These are phyloP conservation scores for Podospora anserina DNA, from an alignment of 495 filamentous ascomycete genomes.

Conservation along the genomic window DNA sequence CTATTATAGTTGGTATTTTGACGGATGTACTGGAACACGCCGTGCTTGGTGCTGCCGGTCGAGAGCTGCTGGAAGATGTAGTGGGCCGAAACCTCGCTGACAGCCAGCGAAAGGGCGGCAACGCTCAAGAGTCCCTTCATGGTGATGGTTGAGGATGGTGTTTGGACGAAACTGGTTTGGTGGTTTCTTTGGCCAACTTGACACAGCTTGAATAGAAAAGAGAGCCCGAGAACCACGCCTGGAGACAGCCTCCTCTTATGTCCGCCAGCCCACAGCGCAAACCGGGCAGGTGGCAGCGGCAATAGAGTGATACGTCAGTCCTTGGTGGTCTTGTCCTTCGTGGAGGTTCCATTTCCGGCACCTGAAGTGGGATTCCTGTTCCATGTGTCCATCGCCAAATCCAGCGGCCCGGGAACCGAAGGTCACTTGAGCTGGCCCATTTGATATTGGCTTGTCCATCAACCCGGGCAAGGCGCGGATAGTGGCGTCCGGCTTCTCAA, in stretches of 20 bases:
- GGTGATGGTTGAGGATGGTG: slow-evolving; percentile 10
- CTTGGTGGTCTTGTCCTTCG: neutral
- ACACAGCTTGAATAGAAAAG: neutral
- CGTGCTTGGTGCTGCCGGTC: slow-evolving; percentile 41
- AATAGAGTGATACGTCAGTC: neutral
- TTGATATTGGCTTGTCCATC: neutral
- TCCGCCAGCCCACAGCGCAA: neutral
- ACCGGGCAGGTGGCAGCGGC: slow-evolving; percentile 10
- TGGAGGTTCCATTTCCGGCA: slow-evolving; percentile 8
- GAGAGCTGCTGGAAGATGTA: slow-evolving; percentile 54
- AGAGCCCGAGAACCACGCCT: neutral
- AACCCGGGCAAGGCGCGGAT: slow-evolving; percentile 14
- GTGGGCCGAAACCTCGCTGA: slow-evolving; percentile 41
- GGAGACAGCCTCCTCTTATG: neutral
- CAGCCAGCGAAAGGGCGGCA: slow-evolving; percentile 38
- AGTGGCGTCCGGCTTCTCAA: slow-evolving; percentile 19
- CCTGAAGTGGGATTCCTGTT: neutral
- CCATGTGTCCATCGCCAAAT: neutral
- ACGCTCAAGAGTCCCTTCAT: slow-evolving; percentile 41
- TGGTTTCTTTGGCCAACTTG: neutral
- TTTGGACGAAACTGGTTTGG: neutral
- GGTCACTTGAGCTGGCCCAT: slow-evolving; percentile 4
- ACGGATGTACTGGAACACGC: slow-evolving; percentile 51
- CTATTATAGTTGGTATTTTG: slow-evolving; percentile 59
- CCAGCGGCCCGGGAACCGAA: slow-evolving; percentile 17